Conservation (phyloP, 192 early-diverging fungal genomes). For the Podila horticola region DNA sequence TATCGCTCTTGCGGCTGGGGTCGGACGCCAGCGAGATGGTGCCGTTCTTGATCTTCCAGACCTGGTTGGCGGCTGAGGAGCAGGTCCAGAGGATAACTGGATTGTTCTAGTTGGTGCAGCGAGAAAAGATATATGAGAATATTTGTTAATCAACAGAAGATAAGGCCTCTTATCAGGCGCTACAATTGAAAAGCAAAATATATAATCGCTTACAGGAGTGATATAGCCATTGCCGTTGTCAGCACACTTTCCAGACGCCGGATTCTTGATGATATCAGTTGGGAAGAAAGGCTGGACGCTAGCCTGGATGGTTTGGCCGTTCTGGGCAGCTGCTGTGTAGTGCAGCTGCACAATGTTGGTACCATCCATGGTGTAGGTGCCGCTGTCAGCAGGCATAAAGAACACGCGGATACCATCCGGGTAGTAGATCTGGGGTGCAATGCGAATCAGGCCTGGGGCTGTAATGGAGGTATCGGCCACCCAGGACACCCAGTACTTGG, state of each 20-base stretch:
- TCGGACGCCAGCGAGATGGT: constrained; percentile 38
- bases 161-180: too few species aligned
- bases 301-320: constrained; percentile 40
- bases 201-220: constrained; percentile 20
- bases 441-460: constrained; percentile 50
- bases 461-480: constrained; percentile 27
- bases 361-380: constrained; percentile 32
- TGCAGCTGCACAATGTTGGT: constrained; percentile 33
- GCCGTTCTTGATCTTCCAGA: constrained; percentile 44
- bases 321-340: constrained; percentile 19
- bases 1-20: constrained; percentile 20
- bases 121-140: too few species aligned
- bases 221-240: constrained; percentile 15
- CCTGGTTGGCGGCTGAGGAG: constrained; percentile 18
- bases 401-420: constrained; percentile 54
- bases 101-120: constrained; percentile 13
- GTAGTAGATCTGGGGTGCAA: constrained; percentile 32
- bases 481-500: constrained; percentile 51
- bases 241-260: constrained; percentile 27
- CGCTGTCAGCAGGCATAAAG: constrained; percentile 28
- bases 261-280: constrained; percentile 41
- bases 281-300: constrained; percentile 50
- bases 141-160: too few species aligned
- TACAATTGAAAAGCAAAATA: neutral
- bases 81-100: constrained; percentile 29